Percentiles rank a stretch among this genome's conserved stretches.
Evolutionary conservation across 495 filamentous ascomycete species (phyloP).

Genomic region (Choiromyces venosus): DNA sequence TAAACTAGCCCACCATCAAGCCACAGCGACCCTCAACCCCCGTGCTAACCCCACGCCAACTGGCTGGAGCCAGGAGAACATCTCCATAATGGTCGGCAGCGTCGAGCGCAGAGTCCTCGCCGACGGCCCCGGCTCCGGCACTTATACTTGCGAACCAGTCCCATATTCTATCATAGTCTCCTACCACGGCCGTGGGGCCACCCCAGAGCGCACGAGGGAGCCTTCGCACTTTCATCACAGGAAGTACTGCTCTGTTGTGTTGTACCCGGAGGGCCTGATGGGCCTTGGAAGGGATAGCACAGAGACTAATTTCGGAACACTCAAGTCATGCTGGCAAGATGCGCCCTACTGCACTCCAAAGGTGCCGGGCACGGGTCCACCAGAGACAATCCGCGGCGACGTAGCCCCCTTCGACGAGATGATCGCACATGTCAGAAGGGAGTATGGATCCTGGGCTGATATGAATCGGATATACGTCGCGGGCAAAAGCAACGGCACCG

Average conservation of each 20-base stretch:
- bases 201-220: not conserved
- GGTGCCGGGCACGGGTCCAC: not conserved
- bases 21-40: not conserved
- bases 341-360: slow-evolving; percentile 2
- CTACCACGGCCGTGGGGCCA: slow-evolving; percentile 1
- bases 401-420: not conserved
- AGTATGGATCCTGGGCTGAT: not conserved
- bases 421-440: not conserved
- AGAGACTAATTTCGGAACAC: not conserved
- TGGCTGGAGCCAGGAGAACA: not conserved
- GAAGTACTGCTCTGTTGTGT: not conserved
- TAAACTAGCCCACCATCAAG: too few relatives aligned
- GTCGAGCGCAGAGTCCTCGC: not conserved
- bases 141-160: not conserved
- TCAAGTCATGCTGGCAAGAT: not conserved
- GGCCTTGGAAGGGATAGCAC: not conserved
- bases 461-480: not conserved
- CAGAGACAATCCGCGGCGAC: not conserved
- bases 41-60: not conserved
- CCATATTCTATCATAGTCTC: slow-evolving; percentile 4
- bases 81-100: not conserved
- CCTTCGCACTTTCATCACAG: not conserved
- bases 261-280: not conserved
- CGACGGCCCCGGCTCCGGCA: not conserved
- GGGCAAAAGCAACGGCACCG: slow-evolving; percentile 1